A percentile compares a stretch with the other conserved stretches of the same genome.
These are phyloP conservation scores for Sporothrix humicola DNA, from an alignment of 2,329 filamentous ascomycete genomes.

Conservation along the genomic window DNA sequence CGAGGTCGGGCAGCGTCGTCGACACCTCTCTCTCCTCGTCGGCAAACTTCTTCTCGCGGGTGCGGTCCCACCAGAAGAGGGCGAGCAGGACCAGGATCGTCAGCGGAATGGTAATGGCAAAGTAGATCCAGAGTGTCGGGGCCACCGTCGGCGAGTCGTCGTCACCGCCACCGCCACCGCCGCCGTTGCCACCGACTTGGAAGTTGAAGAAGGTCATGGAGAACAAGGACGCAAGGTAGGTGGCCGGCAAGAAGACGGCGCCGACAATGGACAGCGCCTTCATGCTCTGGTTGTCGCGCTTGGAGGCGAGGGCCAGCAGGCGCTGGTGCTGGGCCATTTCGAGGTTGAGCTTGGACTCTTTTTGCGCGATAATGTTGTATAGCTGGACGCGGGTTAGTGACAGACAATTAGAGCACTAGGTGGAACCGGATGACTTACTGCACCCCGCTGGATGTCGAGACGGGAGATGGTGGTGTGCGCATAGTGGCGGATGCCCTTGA, in stretches of 20 bases:
- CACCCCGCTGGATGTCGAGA: constrained; percentile 65
- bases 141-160: constrained; percentile 54
- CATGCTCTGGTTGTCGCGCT: constrained; percentile 68
- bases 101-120: constrained; percentile 64
- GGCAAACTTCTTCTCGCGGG: constrained; percentile 56
- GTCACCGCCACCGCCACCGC: constrained; percentile 32
- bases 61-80: constrained; percentile 62
- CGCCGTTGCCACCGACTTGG: constrained; percentile 48
- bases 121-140: constrained; percentile 66
- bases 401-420: background rate
- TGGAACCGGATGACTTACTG: constrained; percentile 52
- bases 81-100: constrained; percentile 59
- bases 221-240: constrained; percentile 67
- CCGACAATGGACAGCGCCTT: constrained; percentile 69
- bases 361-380: constrained; percentile 70
- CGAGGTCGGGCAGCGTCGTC: constrained; percentile 61
- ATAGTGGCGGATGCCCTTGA: constrained; percentile 67
- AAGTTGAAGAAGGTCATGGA: constrained; percentile 73
- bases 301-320: constrained; percentile 63
- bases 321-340: constrained; percentile 67
- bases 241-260: constrained; percentile 67
- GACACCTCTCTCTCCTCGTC: constrained; percentile 59
- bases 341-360: constrained; percentile 67
- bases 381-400: constrained; percentile 49
- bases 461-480: constrained; percentile 66